Evolutionary conservation across 352 stramenopile species (phyloP).

Genomic region (Elongisporangium undulatum): DNA sequence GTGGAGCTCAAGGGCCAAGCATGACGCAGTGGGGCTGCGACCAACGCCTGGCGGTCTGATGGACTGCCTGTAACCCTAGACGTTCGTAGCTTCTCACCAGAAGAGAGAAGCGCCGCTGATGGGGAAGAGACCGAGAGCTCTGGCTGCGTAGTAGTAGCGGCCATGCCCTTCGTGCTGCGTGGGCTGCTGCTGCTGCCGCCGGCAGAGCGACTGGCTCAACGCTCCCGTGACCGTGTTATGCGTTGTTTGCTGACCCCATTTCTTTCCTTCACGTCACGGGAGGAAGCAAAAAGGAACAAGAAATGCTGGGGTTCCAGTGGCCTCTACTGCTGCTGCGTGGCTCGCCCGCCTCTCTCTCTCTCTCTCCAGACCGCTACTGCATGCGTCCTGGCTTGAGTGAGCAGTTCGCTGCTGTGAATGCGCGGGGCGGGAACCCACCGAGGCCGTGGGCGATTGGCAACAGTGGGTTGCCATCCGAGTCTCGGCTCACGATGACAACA

Average conservation of each 20-base stretch:
- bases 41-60: constrained; percentile 34
- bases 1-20: not conserved
- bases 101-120: not conserved
- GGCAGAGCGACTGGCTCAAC: constrained; percentile 6
- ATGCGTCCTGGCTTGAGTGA: not conserved
- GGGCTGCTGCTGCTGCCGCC: not conserved
- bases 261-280: constrained; percentile 44
- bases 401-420: constrained; percentile 3
- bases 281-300: constrained; percentile 43
- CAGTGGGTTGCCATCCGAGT: constrained; percentile 11
- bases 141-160: not conserved
- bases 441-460: constrained; percentile 9
- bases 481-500: constrained; percentile 52
- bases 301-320: constrained; percentile 70
- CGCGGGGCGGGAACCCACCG: not conserved
- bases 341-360: constrained; percentile 5
- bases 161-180: not conserved
- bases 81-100: constrained; percentile 7
- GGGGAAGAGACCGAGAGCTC: not conserved
- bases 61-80: constrained; percentile 70
- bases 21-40: constrained; percentile 13
- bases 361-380: constrained; percentile 1
- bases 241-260: constrained; percentile 74
- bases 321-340: constrained; percentile 1
- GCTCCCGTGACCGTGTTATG: constrained; percentile 21